Base-by-base conservation (phyloP, 2,329 filamentous ascomycete genomes). In the Lasiodiplodia gonubiensis region DNA sequence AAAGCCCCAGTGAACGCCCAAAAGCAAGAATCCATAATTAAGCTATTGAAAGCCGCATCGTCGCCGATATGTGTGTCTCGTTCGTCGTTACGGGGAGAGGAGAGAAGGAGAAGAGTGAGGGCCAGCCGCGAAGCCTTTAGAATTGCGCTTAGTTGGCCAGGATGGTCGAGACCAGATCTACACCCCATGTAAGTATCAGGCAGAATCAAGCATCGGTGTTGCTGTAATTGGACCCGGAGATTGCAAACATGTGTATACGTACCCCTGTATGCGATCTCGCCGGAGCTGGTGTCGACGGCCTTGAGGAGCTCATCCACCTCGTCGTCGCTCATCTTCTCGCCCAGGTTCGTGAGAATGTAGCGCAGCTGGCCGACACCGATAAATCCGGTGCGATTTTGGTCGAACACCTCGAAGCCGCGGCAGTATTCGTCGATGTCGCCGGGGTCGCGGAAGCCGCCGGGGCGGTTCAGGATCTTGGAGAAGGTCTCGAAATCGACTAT, bases 251-350 rank as follows among this genome's bases (percentile, higher is more conserved):
- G 27, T 37, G 48, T 4, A 25, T 14, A 73, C 89, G 71, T 85
- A 95, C 93, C 93, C 72, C 91, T 94, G 81, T 99, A 99, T 85
- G 98, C 97, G 81, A 99, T 92, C 87, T 98, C 94, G 73, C 94
- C 94, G 67, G 91, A 94, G 82, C 91, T 95, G 69, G 94, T 97
- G 79, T 99, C 95, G 71, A 98, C 94, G 0, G 94, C 93, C 89
- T 98, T 99, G 80, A 99, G 89, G 78, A 99, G 87, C 86, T 99
- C 95, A 80, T 98, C 94, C 59, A 99, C 95, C 86, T 99, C 95
- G 71, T 98, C 95, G 75, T 99, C 94, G 70, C 91, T 92, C 93
- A 99, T 97, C 87, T 98, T 98, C 90, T 99, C 95, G 75, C 95
- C 95, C 75, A 99, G 83, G 80, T 98, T 98, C 67, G 95, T 99